Base-by-base conservation (phyloP, 23 red algal species). In the Pyropia haitanensis region DNA sequence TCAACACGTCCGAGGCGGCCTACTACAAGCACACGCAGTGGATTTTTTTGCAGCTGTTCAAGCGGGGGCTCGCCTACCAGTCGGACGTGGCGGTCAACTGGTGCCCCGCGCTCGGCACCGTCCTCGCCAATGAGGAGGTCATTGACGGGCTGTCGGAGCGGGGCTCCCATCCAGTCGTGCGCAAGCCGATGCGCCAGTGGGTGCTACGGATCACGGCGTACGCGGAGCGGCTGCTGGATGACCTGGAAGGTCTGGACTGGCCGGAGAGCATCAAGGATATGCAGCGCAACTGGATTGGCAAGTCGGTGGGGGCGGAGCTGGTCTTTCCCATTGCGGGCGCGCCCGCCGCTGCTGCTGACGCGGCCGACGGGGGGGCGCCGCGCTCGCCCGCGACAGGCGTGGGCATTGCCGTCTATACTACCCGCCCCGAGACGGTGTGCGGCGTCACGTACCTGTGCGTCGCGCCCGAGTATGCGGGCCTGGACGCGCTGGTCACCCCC, bases 1-100 rank as follows among this genome's bases (percentile, higher is more conserved):
- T 98, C 4, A 67, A 76, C 18, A 98, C 94, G 9, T 91, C 85
- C 24, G 86, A 90, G 49, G 71, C 75, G 30, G 51, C 50, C 1
- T 98, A 98, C 54, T 98, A 98, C 68, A 65, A 78, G 53, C 91
- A 86, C 86, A 98, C 94, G 27, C 94, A 98, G 63, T 98, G 94
- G 94, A 98, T 98, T 10, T 98, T 98, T 58, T 55, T 98, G 18
- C 80, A 98, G 66, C 82, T 98, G n/a, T 91, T 74, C 61, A 81
- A 98, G 64, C 76, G 83, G 44, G 94, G 94, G 5, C 80, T 98
- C 0, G 94, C 94, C 17, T 98, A 98, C 65, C 94, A 98, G 73
- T 80, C 80, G 68, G 86, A 98, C 21, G 83, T 91, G 27, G 72
- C 87, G 15, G 94, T 98, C 7, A 98, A 91, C 46, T 98, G 94